phyloP scores from a whole-genome alignment of 2,329 filamentous ascomycete genomes.

The Metarhizium humberi region DNA sequence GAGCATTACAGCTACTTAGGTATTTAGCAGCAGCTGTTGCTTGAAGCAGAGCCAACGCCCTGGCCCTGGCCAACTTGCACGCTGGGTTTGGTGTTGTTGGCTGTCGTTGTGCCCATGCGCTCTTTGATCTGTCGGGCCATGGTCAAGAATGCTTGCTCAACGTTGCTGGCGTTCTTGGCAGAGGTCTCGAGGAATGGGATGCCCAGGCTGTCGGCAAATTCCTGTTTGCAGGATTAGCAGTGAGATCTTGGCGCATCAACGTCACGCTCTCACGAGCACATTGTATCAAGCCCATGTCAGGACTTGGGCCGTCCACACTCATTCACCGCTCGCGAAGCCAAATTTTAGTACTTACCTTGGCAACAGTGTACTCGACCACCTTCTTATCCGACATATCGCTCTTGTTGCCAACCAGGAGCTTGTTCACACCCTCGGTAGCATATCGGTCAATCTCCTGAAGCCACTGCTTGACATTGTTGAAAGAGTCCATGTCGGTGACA shows the following conservation, averaged over 20 bases:
- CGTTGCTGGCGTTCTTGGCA: constrained; percentile 98
- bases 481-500: constrained; percentile 99
- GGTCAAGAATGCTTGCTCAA: constrained; percentile 98
- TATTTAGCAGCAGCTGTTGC: constrained; percentile 81
- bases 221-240: constrained; percentile 42
- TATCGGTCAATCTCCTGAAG: constrained; percentile 99
- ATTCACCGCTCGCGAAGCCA: background rate
- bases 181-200: constrained; percentile 99
- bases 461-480: constrained; percentile 99
- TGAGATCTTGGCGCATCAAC: background rate
- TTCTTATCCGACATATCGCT: constrained; percentile 99
- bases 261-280: background rate
- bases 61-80: constrained; percentile 94
- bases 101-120: constrained; percentile 92
- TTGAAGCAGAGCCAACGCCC: constrained; percentile 80
- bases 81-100: constrained; percentile 96
- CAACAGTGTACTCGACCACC: constrained; percentile 98
- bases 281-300: background rate
- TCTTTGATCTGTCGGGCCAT: constrained; percentile 99
- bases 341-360: constrained; percentile 63
- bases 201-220: constrained; percentile 96
- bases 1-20: constrained; percentile 46
- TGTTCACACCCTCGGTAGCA: constrained; percentile 98
- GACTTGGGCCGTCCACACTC: background rate
- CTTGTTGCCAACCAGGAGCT: constrained; percentile 99